Percentiles rank a stretch among this genome's conserved stretches.
These are phyloP conservation scores for Posidonia oceanica DNA, from an alignment of 116 monocot species.

Conservation along the genomic window DNA sequence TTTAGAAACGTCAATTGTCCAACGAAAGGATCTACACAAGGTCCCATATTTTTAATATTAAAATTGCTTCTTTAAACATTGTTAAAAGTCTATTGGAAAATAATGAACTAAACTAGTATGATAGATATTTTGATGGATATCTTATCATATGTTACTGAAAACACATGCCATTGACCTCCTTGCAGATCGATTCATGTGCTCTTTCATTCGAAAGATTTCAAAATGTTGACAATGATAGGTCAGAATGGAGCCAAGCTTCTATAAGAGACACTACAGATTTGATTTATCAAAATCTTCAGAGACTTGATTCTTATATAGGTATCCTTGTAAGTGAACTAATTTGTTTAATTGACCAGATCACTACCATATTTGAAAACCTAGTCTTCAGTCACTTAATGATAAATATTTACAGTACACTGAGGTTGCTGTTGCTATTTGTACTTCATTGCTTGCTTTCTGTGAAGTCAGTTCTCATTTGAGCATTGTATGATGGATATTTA, in stretches of 20 bases:
- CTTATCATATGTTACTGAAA: too few relatives aligned
- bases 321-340: conserved; percentile 8
- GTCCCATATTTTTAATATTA: conserved; percentile 5
- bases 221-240: conserved; percentile 25
- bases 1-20: conserved; percentile 52
- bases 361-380: too few relatives aligned
- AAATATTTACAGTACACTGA: too few relatives aligned
- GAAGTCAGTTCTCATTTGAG: too few relatives aligned
- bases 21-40: conserved; percentile 46
- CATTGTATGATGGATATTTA: too few relatives aligned
- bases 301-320: conserved; percentile 62
- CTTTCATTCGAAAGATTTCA: conserved; percentile 67
- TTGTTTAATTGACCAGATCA: neutral
- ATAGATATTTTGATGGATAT: too few relatives aligned
- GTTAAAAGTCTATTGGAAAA: neutral
- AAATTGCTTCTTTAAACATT: neutral
- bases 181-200: conserved; percentile 46
- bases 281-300: conserved; percentile 76
- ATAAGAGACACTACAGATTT: conserved; percentile 43
- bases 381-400: too few relatives aligned
- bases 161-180: neutral
- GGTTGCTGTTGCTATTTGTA: too few relatives aligned
- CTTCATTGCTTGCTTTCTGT: too few relatives aligned
- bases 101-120: too few relatives aligned
- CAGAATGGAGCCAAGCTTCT: conserved; percentile 60